Percentiles rank a stretch among this genome's conserved stretches.
phyloP scores from a whole-genome alignment of 495 filamentous ascomycete genomes.

The Penicillium malachiteum region DNA sequence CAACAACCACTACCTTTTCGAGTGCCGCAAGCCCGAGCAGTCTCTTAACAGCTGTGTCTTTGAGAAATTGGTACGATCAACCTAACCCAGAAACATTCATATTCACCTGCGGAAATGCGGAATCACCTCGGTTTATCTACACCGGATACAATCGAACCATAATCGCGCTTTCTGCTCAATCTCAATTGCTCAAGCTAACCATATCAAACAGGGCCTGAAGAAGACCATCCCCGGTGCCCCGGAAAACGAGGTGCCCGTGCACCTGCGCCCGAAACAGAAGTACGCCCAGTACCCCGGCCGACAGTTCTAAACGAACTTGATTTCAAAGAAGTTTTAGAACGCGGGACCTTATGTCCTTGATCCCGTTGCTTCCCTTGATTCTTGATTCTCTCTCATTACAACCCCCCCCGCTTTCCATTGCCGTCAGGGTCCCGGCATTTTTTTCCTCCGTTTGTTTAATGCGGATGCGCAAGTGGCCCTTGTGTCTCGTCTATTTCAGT shows the following conservation, averaged over 20 bases:
- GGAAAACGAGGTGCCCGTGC: slow-evolving; percentile 73
- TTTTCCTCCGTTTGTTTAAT: slow-evolving; percentile 17
- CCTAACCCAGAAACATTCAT: not conserved
- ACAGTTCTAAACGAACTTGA: slow-evolving; percentile 37
- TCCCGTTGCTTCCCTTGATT: slow-evolving; percentile 1
- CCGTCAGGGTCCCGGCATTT: slow-evolving; percentile 19
- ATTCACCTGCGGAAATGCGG: not conserved
- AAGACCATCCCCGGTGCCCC: slow-evolving; percentile 87
- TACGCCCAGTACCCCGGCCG: slow-evolving; percentile 57
- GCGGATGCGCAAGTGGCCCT: slow-evolving; percentile 20
- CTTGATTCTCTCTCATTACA: slow-evolving; percentile 9
- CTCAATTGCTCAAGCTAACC: not conserved
- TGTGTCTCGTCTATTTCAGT: slow-evolving; percentile 22
- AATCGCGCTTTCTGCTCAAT: no score
- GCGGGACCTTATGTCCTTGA: slow-evolving; percentile 2
- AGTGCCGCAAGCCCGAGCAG: slow-evolving; percentile 78
- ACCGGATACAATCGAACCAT: no score
- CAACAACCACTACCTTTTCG: slow-evolving; percentile 95
- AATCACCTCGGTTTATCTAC: not conserved
- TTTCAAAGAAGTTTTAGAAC: slow-evolving; percentile 11
- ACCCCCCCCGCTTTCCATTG: slow-evolving; percentile 7
- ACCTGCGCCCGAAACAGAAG: slow-evolving; percentile 75
- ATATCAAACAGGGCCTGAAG: slow-evolving; percentile 67
- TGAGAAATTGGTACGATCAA: slow-evolving; percentile 77
- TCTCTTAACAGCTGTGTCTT: slow-evolving; percentile 90